phyloP scores from a whole-genome alignment of 2,329 filamentous ascomycete genomes.

The Hypoxylon sp. region DNA sequence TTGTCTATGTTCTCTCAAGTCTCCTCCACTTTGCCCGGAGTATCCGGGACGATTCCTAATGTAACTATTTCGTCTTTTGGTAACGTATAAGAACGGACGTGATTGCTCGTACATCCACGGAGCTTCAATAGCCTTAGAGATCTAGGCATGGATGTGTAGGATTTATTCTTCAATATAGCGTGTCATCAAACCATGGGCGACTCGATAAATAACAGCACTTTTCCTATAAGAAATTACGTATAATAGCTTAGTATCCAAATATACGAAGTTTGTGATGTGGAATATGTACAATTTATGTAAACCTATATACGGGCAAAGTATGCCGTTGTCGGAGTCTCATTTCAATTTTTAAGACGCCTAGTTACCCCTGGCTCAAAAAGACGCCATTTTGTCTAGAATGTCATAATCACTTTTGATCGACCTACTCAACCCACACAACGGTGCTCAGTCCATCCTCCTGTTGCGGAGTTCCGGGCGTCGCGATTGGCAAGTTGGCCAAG shows the following conservation, averaged over 20 bases:
- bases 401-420: background rate
- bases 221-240: background rate
- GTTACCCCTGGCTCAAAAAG: background rate
- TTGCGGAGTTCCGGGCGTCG: constrained; percentile 58
- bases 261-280: background rate
- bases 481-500: constrained; percentile 60
- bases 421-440: constrained; percentile 65
- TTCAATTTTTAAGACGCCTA: background rate
- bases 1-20: too few species aligned
- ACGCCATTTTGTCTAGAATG: constrained; percentile 2
- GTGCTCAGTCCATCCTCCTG: constrained; percentile 65
- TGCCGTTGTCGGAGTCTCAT: background rate
- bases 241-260: background rate
- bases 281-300: constrained; percentile 11
- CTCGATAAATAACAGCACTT: too few species aligned
- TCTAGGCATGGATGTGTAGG: too few species aligned
- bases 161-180: too few species aligned
- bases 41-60: too few species aligned
- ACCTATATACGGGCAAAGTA: constrained; percentile 8
- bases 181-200: too few species aligned
- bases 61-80: too few species aligned
- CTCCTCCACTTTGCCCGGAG: too few species aligned
- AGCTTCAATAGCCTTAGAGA: too few species aligned
- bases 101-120: too few species aligned
- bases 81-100: too few species aligned